Evolutionary conservation across 306 rosid species (phyloP).

Genomic region (Macrotyloma uniflorum): DNA sequence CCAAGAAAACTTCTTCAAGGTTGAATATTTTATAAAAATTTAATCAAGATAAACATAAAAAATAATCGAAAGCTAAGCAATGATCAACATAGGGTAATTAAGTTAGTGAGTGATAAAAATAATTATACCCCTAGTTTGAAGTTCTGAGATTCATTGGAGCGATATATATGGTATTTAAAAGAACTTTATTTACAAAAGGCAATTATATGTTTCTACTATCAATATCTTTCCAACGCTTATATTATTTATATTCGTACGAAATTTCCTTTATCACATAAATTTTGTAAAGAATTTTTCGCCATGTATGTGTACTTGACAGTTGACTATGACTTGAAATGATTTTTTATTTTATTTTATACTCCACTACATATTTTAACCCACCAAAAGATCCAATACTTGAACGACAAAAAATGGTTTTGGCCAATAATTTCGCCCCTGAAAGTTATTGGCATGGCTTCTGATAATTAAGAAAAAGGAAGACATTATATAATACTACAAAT

Average conservation of each 20-base stretch:
- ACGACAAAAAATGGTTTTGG: not conserved
- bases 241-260: not conserved
- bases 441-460: slow-evolving; percentile 25
- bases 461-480: not conserved
- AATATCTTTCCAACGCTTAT: not conserved
- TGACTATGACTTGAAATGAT: not conserved
- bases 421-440: slow-evolving; percentile 14
- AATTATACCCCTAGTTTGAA: not conserved
- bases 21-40: not conserved
- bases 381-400: not conserved
- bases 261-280: not conserved
- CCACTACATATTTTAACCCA: not conserved
- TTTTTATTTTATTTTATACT: not conserved
- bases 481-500: not conserved
- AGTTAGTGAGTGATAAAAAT: not conserved
- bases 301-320: not conserved
- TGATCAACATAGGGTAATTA: not conserved
- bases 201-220: not conserved
- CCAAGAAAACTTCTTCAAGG: not conserved
- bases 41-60: not conserved
- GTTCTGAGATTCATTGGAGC: not conserved
- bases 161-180: not conserved
- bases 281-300: not conserved
- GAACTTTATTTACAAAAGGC: not conserved
- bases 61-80: not conserved